Conservation (phyloP, 73 alveolate species). For the Blepharisma japonicum region DNA sequence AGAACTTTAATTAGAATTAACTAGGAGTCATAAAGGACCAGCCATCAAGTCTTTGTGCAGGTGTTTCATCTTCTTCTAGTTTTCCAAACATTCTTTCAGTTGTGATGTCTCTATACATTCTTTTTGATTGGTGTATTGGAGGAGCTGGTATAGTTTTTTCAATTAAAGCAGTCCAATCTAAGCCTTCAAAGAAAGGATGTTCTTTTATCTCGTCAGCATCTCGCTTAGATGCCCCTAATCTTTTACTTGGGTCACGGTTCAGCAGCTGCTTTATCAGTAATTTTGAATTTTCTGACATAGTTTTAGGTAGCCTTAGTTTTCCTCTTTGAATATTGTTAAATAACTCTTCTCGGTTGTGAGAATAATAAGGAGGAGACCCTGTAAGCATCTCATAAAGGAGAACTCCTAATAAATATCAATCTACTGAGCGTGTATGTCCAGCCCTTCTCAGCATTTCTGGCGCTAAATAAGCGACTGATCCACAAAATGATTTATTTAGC, state of each 20-base stretch:
- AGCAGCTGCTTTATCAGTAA: constrained; percentile 65
- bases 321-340: constrained; percentile 88
- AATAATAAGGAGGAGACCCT: constrained; percentile 86
- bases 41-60: constrained; percentile 7
- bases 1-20: neutral
- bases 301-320: constrained; percentile 73
- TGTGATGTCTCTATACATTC: neutral
- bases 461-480: constrained; percentile 89
- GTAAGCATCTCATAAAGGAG: constrained; percentile 91
- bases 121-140: neutral
- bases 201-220: constrained; percentile 83
- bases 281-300: constrained; percentile 74
- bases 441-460: constrained; percentile 84
- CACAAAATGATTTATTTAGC: constrained; percentile 78
- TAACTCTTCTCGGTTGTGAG: constrained; percentile 80
- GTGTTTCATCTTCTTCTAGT: neutral
- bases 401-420: constrained; percentile 89
- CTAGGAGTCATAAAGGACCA: constrained; percentile 13
- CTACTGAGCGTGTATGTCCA: constrained; percentile 93
- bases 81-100: constrained; percentile 9
- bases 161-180: constrained; percentile 73
- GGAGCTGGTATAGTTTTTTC: constrained; percentile 43
- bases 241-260: constrained; percentile 67
- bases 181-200: constrained; percentile 72
- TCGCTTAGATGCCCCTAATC: constrained; percentile 68